Conservation (phyloP, 2,329 filamentous ascomycete species). For the Thielaviopsis populi region DNA sequence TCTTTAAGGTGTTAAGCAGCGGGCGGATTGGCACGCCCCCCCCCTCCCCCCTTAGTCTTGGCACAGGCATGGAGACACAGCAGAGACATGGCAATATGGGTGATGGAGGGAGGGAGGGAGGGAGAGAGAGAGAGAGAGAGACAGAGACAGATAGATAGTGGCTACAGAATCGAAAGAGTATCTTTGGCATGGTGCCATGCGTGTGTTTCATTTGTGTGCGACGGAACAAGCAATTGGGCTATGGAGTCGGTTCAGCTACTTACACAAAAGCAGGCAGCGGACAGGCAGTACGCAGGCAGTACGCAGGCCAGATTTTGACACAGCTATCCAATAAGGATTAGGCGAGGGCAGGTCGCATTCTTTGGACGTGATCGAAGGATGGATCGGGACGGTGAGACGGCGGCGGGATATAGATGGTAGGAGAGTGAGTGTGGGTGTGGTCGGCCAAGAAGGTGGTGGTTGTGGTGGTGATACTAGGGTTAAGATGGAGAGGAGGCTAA, state of each 20-base stretch:
- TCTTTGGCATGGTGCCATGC: not conserved
- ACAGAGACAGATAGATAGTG: not conserved
- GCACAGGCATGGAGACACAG: slow-evolving; percentile 3
- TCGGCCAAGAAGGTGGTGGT: not conserved
- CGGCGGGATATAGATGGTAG: no score
- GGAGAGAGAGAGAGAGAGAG: not conserved
- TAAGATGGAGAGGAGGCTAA: not conserved
- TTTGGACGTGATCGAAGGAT: not conserved
- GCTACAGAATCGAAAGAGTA: slow-evolving; percentile 1
- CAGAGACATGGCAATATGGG: not conserved
- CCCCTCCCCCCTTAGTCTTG: not conserved
- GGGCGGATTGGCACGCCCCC: not conserved
- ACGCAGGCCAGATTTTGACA: not conserved
- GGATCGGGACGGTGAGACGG: not conserved
- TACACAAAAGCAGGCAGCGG: slow-evolving; percentile 1
- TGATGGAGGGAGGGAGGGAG: not conserved
- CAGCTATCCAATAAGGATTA: slow-evolving; percentile 7
- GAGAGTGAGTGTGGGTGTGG: not conserved
- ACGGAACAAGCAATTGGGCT: slow-evolving; percentile 1
- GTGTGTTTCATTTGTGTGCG: slow-evolving; percentile 2
- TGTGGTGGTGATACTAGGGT: not conserved
- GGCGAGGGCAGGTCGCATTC: slow-evolving; percentile 4
- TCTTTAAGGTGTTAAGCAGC: slow-evolving; percentile 1
- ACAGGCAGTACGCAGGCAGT: not conserved
- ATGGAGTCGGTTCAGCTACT: not conserved